phyloP scores from a whole-genome alignment of 2,329 filamentous ascomycete genomes.

The Pyrenophora seminiperda region DNA sequence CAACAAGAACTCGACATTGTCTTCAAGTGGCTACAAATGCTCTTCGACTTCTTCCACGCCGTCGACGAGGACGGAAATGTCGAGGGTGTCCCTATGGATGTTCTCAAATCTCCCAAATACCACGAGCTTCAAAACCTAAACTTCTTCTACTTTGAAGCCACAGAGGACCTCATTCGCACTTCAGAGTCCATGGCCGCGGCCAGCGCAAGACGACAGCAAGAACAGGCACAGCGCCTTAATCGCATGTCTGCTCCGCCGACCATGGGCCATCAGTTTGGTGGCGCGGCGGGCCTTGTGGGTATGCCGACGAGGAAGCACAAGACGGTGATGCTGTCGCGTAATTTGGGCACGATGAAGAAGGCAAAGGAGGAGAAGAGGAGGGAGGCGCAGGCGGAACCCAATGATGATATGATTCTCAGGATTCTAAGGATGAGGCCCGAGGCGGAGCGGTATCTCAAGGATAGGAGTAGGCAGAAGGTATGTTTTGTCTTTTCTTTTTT shows the following conservation, averaged over 20 bases:
- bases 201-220: constrained; percentile 76
- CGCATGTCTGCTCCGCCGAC: constrained; percentile 70
- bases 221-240: constrained; percentile 61
- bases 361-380: constrained; percentile 95
- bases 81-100: constrained; percentile 85
- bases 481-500: background rate
- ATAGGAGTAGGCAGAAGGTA: constrained; percentile 84
- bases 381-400: constrained; percentile 94
- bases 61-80: constrained; percentile 85
- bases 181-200: constrained; percentile 94
- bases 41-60: constrained; percentile 95
- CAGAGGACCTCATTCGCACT: constrained; percentile 89
- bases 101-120: constrained; percentile 96
- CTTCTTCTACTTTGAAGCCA: constrained; percentile 97
- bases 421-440: constrained; percentile 95
- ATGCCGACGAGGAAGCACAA: constrained; percentile 59
- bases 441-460: constrained; percentile 83
- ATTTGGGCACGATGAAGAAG: constrained; percentile 93
- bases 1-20: constrained; percentile 93
- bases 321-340: constrained; percentile 87
- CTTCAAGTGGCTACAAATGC: constrained; percentile 88
- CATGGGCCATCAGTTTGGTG: constrained; percentile 58
- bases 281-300: constrained; percentile 64
- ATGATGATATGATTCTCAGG: constrained; percentile 95
- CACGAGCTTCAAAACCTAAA: constrained; percentile 95